These are phyloP conservation scores for Helicocarpus griseus DNA, from an alignment of 2,329 filamentous ascomycete genomes.

Conservation along the genomic window DNA sequence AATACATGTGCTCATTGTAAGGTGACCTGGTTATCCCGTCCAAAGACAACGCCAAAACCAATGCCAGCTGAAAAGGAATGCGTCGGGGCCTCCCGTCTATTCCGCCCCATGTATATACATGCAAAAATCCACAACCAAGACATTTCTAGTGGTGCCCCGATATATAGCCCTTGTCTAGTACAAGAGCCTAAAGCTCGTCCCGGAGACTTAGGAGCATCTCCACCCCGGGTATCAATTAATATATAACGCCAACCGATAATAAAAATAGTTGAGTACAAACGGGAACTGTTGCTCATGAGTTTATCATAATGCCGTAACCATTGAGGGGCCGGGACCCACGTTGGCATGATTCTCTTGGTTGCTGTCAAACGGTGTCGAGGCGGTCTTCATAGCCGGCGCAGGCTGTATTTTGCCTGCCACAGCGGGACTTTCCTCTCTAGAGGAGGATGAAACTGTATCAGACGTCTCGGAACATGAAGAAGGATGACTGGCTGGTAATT, in stretches of 20 bases:
- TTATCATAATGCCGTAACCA: constrained; percentile 6
- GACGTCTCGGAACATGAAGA: not conserved
- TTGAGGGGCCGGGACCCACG: not conserved
- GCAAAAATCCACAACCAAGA: not conserved
- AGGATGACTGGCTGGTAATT: not conserved
- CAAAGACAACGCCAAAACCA: not conserved
- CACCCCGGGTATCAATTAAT: constrained; percentile 6
- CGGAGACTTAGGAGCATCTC: too few relatives aligned
- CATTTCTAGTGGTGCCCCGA: not conserved
- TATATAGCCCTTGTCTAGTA: not conserved
- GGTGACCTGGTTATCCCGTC: too few relatives aligned
- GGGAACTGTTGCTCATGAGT: constrained; percentile 8
- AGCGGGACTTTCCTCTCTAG: not conserved
- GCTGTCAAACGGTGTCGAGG: not conserved
- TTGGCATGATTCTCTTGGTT: not conserved
- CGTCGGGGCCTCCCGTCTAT: not conserved
- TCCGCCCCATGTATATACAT: not conserved
- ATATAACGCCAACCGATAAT: not conserved
- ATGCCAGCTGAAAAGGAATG: not conserved
- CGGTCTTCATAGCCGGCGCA: constrained; percentile 2
- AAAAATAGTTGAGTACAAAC: constrained; percentile 4
- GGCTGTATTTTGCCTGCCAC: not conserved
- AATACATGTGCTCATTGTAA: too few relatives aligned
- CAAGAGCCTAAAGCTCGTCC: too few relatives aligned
- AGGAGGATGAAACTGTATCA: constrained; percentile 2